Percentiles rank a stretch among this genome's conserved stretches.
phyloP scores from a whole-genome alignment of 148 eudicot genomes.

The Rhododendron ferrugineum region DNA sequence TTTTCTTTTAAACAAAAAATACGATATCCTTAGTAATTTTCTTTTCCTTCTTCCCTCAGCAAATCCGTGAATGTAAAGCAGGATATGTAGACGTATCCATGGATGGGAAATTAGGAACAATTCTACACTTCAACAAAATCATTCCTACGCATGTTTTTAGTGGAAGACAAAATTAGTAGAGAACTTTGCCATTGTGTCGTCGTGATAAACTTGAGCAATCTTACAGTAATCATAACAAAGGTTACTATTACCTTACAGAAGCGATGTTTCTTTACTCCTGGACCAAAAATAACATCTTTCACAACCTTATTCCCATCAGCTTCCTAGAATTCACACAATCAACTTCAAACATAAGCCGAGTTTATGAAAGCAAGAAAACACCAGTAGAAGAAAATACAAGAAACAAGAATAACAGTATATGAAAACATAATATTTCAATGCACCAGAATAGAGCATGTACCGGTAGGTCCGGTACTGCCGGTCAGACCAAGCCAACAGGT shows the following conservation, averaged over 20 bases:
- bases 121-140: neutral
- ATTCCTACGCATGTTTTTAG: neutral
- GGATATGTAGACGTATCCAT: neutral
- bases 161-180: neutral
- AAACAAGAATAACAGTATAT: neutral
- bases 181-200: neutral
- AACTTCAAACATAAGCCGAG: neutral
- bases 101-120: neutral
- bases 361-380: neutral
- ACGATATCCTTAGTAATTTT: neutral
- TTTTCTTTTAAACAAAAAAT: neutral
- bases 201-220: neutral
- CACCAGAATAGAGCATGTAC: neutral
- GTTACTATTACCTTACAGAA: conserved; percentile 71
- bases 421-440: neutral
- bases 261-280: conserved; percentile 74
- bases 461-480: neutral
- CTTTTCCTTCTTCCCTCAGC: neutral
- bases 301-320: conserved; percentile 74
- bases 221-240: conserved; percentile 5
- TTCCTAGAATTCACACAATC: conserved; percentile 44
- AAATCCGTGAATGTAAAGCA: neutral
- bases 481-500: neutral
- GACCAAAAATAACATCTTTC: conserved; percentile 62
- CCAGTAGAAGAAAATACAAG: neutral